Evolutionary conservation across 2,329 filamentous ascomycete species (phyloP).

Genomic region (Thelonectria rubi): DNA sequence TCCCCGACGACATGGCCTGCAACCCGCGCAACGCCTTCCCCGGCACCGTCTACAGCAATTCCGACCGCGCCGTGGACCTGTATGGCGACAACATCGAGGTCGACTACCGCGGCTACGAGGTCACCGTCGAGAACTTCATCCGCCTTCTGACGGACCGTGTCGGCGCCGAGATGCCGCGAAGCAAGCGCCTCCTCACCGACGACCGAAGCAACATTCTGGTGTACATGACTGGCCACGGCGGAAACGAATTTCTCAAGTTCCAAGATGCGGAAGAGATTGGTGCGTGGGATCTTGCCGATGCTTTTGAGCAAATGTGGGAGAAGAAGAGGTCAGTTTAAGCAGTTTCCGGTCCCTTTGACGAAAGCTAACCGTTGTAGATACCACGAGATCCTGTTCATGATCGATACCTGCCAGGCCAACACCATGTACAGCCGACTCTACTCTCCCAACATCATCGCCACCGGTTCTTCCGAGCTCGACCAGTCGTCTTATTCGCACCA

Average conservation of each 20-base stretch:
- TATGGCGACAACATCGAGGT: constrained; percentile 99
- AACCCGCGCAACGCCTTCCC: constrained; percentile 98
- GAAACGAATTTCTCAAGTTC: constrained; percentile 98
- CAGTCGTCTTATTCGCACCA: constrained; percentile 98
- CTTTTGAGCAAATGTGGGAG: constrained; percentile 99
- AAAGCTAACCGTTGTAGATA: constrained; percentile 65
- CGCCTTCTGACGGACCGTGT: constrained; percentile 92
- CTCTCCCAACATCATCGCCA: constrained; percentile 97
- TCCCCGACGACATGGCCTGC: constrained; percentile 99
- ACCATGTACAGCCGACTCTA: constrained; percentile 99
- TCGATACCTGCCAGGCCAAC: constrained; percentile 98
- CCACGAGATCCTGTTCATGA: constrained; percentile 99
- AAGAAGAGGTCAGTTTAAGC: constrained; percentile 79
- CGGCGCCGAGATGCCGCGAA: constrained; percentile 91
- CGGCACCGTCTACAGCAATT: constrained; percentile 97
- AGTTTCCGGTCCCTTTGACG: neutral
- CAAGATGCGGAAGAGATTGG: constrained; percentile 98
- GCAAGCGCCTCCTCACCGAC: constrained; percentile 92
- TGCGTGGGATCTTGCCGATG: constrained; percentile 93
- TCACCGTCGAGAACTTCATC: constrained; percentile 99
- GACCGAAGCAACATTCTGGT: constrained; percentile 96
- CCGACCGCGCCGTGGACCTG: constrained; percentile 91
- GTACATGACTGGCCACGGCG: constrained; percentile 99
- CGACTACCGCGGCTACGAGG: constrained; percentile 97
- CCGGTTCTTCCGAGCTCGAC: constrained; percentile 94